phyloP scores from a whole-genome alignment of 2,329 filamentous ascomycete species.

The Microcera coccophila region DNA sequence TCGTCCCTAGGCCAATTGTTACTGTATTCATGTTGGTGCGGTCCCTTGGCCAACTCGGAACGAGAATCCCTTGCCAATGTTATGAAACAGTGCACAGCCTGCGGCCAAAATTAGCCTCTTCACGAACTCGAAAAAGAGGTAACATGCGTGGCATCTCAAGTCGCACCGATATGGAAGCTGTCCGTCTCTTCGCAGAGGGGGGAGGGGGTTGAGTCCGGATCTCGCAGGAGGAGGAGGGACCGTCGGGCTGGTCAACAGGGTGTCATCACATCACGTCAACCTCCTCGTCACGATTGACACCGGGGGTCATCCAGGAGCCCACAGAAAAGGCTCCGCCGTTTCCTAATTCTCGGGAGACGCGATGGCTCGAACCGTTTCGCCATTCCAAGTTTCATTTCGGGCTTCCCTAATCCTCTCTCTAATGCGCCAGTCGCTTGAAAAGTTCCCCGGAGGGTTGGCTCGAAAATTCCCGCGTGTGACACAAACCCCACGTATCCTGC shows the following conservation, averaged over 20 bases:
- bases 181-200: too few relatives aligned
- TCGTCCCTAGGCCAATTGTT: neutral
- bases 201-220: too few relatives aligned
- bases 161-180: neutral
- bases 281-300: neutral
- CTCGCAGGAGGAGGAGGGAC: slow-evolving; percentile 6
- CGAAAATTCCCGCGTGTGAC: neutral
- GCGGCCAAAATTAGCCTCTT: too few relatives aligned
- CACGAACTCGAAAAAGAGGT: neutral
- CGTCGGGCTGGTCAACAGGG: slow-evolving; percentile 5
- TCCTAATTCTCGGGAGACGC: neutral
- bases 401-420: neutral
- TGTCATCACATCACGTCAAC: slow-evolving; percentile 16
- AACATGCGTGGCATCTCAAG: neutral
- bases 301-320: neutral
- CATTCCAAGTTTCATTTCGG: too few relatives aligned
- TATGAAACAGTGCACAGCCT: neutral
- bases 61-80: neutral
- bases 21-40: neutral
- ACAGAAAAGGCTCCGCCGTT: neutral
- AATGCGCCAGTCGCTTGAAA: neutral
- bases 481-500: neutral
- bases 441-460: too few relatives aligned
- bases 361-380: neutral
- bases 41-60: neutral